Conservation (phyloP, 1,284 basidiomycete genomes). For the Gomphus sp. region DNA sequence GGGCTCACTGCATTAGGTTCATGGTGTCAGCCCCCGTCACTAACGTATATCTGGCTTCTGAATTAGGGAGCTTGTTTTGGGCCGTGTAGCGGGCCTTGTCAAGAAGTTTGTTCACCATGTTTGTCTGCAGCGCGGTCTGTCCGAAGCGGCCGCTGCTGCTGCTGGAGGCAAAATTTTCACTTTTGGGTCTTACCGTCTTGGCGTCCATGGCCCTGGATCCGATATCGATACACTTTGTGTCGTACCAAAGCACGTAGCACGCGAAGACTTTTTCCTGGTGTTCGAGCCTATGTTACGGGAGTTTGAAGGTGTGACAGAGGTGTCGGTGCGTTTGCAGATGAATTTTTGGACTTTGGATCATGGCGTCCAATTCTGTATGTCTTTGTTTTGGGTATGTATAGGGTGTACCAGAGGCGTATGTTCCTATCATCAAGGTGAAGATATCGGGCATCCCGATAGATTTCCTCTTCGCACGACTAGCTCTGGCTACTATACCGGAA, state of each 20-base stretch:
- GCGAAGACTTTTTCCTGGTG: constrained; percentile 92
- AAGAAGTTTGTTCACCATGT: constrained; percentile 91
- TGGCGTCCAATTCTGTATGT: background rate
- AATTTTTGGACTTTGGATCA: background rate
- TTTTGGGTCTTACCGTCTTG: constrained; percentile 93
- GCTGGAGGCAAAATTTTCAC: constrained; percentile 99
- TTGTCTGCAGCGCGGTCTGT: constrained; percentile 72
- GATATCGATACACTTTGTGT: constrained; percentile 99
- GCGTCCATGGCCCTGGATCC: constrained; percentile 91
- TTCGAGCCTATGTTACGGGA: constrained; percentile 89
- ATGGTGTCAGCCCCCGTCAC: constrained; percentile 1
- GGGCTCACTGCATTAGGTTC: background rate
- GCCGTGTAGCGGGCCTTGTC: constrained; percentile 82
- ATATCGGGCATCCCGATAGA: constrained; percentile 92
- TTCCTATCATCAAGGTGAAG: constrained; percentile 90
- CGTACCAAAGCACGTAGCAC: constrained; percentile 90
- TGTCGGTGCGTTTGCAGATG: constrained; percentile 57
- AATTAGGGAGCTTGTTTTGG: constrained; percentile 85
- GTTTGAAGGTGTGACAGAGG: constrained; percentile 80
- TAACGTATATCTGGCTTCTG: constrained; percentile 2
- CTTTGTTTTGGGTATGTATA: constrained; percentile 22
- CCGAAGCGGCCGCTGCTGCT: constrained; percentile 75
- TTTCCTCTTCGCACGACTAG: constrained; percentile 85
- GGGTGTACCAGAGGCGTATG: constrained; percentile 94
- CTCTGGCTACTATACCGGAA: constrained; percentile 82